These are phyloP conservation scores for Neobulgaria alba DNA, from an alignment of 2,329 filamentous ascomycete species.

Conservation along the genomic window DNA sequence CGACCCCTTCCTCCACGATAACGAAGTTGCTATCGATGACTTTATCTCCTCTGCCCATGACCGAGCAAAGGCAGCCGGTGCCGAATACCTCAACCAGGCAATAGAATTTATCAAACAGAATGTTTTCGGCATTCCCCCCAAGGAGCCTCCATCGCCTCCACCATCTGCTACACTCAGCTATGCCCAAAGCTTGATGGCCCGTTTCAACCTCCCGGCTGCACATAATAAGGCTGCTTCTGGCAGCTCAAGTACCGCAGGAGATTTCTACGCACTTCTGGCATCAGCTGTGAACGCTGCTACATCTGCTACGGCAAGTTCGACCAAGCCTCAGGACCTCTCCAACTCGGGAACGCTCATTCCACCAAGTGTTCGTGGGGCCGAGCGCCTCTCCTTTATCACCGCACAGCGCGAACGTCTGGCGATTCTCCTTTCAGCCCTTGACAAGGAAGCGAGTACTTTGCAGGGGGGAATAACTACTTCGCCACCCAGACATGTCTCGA, in stretches of 20 bases:
- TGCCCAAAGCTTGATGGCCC: slow-evolving; percentile 71
- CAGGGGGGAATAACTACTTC: slow-evolving; percentile 27
- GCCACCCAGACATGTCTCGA: slow-evolving; percentile 13
- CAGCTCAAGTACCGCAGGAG: slow-evolving; percentile 40
- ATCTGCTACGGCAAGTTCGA: slow-evolving; percentile 16
- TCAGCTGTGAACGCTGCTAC: slow-evolving; percentile 54
- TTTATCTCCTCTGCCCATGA: slow-evolving; percentile 79
- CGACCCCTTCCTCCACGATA: slow-evolving; percentile 78
- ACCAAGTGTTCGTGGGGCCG: slow-evolving; percentile 55
- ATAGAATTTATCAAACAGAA: slow-evolving; percentile 67
- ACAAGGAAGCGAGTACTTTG: slow-evolving; percentile 64
- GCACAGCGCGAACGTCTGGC: slow-evolving; percentile 72
- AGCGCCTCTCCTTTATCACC: slow-evolving; percentile 65
- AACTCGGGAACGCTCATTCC: slow-evolving; percentile 61
- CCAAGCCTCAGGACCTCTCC: slow-evolving; percentile 37
- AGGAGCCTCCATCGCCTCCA: slow-evolving; percentile 35
- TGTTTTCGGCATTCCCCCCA: slow-evolving; percentile 67
- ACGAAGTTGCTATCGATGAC: slow-evolving; percentile 83
- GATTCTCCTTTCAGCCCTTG: slow-evolving; percentile 67
- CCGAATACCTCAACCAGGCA: slow-evolving; percentile 63
- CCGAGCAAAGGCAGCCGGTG: slow-evolving; percentile 64
- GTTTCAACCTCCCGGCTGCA: slow-evolving; percentile 75
- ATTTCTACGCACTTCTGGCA: slow-evolving; percentile 72
- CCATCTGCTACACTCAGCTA: slow-evolving; percentile 46
- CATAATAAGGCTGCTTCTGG: slow-evolving; percentile 39